Conservation (phyloP, 768 basidiomycete species). For the Amanita exitialis region DNA sequence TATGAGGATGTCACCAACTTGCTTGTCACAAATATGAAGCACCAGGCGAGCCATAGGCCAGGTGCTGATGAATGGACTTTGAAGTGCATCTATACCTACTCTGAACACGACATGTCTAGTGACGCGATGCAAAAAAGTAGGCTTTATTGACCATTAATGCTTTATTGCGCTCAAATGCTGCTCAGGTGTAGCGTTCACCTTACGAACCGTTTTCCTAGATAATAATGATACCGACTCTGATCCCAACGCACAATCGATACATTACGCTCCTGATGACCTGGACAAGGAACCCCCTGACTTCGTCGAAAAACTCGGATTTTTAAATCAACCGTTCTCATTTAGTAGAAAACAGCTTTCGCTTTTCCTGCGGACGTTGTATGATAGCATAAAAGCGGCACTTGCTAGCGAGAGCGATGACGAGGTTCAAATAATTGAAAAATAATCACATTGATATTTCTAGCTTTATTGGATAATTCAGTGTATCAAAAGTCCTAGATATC, state of each 20-base stretch:
- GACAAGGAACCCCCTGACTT: conserved; percentile 52
- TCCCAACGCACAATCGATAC: conserved; percentile 32
- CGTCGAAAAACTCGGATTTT: conserved; percentile 49
- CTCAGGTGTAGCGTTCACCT: conserved; percentile 51
- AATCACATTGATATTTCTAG: conserved; percentile 10
- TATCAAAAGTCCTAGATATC: neutral
- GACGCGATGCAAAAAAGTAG: conserved; percentile 27
- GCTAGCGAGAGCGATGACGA: conserved; percentile 17
- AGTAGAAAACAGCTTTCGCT: conserved; percentile 52
- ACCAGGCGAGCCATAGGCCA: conserved; percentile 23
- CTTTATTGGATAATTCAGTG: neutral
- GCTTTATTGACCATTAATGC: conserved; percentile 13
- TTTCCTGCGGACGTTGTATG: conserved; percentile 55
- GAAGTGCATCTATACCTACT: conserved; percentile 59
- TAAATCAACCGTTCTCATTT: conserved; percentile 61
- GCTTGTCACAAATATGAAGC: conserved; percentile 53
- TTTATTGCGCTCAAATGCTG: conserved; percentile 3
- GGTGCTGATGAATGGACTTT: conserved; percentile 51
- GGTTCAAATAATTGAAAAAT: conserved; percentile 11
- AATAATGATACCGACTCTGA: conserved; percentile 21
- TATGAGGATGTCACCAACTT: conserved; percentile 87
- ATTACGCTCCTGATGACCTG: conserved; percentile 55
- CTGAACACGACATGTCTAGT: conserved; percentile 19
- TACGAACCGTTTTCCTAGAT: conserved; percentile 32
- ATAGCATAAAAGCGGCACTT: conserved; percentile 32